Percentiles rank a stretch among this genome's conserved stretches.
Evolutionary conservation across 2,329 filamentous ascomycete genomes (phyloP).

Genomic region (Paecilomyces sp.): DNA sequence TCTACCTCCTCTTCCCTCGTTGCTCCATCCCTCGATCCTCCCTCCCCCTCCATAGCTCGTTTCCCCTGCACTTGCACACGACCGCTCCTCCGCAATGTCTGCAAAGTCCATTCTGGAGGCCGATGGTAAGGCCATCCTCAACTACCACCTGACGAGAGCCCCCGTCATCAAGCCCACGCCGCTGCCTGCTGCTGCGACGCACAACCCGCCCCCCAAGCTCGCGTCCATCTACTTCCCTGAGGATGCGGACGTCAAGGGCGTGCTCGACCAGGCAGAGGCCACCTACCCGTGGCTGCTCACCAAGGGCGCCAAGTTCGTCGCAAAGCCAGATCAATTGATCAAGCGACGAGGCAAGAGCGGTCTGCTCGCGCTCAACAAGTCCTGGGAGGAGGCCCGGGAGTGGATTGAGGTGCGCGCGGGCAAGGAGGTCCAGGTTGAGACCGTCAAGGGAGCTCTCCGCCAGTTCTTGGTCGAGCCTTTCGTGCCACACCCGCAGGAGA

Average conservation of each 20-base stretch:
- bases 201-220: constrained; percentile 88
- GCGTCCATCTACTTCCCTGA: constrained; percentile 90
- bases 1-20: constrained; percentile 7
- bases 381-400: constrained; percentile 85
- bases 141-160: constrained; percentile 98
- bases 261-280: constrained; percentile 92
- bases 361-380: constrained; percentile 92
- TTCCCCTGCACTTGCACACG: constrained; percentile 1
- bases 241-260: constrained; percentile 70
- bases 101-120: constrained; percentile 97
- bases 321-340: constrained; percentile 99
- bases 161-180: constrained; percentile 97
- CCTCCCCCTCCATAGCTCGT: constrained; percentile 4
- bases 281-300: constrained; percentile 94
- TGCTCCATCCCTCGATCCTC: constrained; percentile 14
- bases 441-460: constrained; percentile 76
- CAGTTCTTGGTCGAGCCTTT: constrained; percentile 98
- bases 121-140: constrained; percentile 99
- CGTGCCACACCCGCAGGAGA: constrained; percentile 88
- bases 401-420: constrained; percentile 91
- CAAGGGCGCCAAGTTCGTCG: constrained; percentile 83
- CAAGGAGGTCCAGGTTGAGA: constrained; percentile 90
- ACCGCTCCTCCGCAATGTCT: constrained; percentile 57
- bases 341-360: constrained; percentile 99
- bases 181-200: constrained; percentile 72